Evolutionary conservation across 2,329 filamentous ascomycete species (phyloP), one percentile per base, ranked within the genome.

Genomic region (Sporothrix brunneoviolacea): DNA sequence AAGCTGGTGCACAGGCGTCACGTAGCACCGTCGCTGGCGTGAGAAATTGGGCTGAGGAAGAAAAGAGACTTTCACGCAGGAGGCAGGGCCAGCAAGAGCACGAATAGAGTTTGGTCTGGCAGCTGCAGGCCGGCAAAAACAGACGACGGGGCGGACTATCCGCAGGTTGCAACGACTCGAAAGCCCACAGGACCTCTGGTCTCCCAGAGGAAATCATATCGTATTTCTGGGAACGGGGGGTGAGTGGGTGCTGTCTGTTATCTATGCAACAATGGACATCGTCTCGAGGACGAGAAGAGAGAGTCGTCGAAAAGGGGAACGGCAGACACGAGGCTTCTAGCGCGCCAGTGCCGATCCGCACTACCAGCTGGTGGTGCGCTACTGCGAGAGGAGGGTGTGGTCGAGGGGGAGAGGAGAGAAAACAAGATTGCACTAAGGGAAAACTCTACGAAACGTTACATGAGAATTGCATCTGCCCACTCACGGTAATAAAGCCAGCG

Each of bases 391-490:
- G 18, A 10, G 10, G 27, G 22, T 35, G 18, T 28, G 5, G 19
- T n/a, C 28, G 7, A 27, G 4, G 12, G 9, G 27, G 9, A 22
- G 37, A 38, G 3, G 18, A 32, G 18, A 38, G 32, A 22, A 38
- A 28, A 43, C 8, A 27, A 46, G 36, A 39, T 48, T 40, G 27
- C 22, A 15, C 36, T 28, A 27, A 18, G n/a, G n/a, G 3, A 32
- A 42, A 43, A 43, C 30, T 50, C 38, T 50, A 53, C 51, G 52
- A 51, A 54, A 54, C 52, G 52, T 54, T 54, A 54, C 52, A 54
- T 54, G 52, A 35, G 52, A 43, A 53, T 53, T 53, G 42, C 47
- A 27, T 35, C 21, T 35, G 21, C 27, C n/a, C 36, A 41, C 37
- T n/a, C 22, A 13, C 9, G 19, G 30, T 33, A n/a, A n/a, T n/a